phyloP scores from a whole-genome alignment of 2,329 filamentous ascomycete genomes.

The Coniochaeta prunicola region DNA sequence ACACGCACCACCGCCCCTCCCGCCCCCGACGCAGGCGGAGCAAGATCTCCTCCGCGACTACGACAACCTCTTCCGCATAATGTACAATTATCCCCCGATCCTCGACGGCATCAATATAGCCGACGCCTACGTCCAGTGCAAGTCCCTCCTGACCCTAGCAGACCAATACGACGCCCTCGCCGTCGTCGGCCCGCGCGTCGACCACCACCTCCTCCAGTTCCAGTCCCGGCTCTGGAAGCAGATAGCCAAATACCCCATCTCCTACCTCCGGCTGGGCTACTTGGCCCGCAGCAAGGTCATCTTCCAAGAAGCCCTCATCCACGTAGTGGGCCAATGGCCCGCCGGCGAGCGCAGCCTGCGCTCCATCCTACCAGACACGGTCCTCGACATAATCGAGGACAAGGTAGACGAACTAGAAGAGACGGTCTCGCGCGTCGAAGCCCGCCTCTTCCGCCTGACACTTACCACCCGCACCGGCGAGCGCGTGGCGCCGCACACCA shows the following conservation, averaged over 20 bases:
- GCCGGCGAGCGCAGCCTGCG: slow-evolving; percentile 70
- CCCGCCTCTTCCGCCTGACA: slow-evolving; percentile 72
- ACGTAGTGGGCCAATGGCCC: slow-evolving; percentile 94
- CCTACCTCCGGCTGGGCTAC: slow-evolving; percentile 84
- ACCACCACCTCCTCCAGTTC: slow-evolving; percentile 90
- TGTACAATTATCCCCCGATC: slow-evolving; percentile 84
- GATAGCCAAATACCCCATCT: slow-evolving; percentile 91
- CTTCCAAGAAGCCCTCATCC: slow-evolving; percentile 81
- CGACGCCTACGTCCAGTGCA: slow-evolving; percentile 89
- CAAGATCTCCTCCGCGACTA: slow-evolving; percentile 83
- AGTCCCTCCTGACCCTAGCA: slow-evolving; percentile 78
- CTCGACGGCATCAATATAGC: slow-evolving; percentile 85
- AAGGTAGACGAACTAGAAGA: slow-evolving; percentile 91
- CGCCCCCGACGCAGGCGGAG: slow-evolving; percentile 49
- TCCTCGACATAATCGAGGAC: slow-evolving; percentile 87
- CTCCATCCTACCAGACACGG: slow-evolving; percentile 61
- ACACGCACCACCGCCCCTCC: slow-evolving; percentile 16
- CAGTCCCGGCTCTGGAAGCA: slow-evolving; percentile 90
- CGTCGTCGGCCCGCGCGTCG: slow-evolving; percentile 82
- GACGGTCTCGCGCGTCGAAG: slow-evolving; percentile 70
- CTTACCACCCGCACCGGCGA: slow-evolving; percentile 76
- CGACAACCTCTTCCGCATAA: slow-evolving; percentile 90
- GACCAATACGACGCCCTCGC: slow-evolving; percentile 89
- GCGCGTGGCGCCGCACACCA: slow-evolving; percentile 69
- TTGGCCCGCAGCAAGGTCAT: slow-evolving; percentile 77